Evolutionary conservation across 1,284 basidiomycete species (phyloP).

Genomic region (Trichosporon coremiiforme): DNA sequence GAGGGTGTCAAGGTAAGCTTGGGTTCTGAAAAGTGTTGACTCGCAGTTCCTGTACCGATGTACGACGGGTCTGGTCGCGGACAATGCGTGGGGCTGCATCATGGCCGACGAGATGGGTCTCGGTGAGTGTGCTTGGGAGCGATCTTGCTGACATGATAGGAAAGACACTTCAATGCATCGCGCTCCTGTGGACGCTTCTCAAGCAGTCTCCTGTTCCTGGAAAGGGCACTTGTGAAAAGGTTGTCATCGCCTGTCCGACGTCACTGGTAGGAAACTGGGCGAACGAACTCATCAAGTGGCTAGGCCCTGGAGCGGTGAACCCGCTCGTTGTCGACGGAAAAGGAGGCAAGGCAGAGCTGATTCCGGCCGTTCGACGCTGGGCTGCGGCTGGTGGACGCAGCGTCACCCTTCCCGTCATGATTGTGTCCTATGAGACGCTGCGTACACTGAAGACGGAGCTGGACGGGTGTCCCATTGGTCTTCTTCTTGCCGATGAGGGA

Average conservation of each 20-base stretch:
- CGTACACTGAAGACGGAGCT: constrained; percentile 77
- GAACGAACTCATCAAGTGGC: constrained; percentile 95
- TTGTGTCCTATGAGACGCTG: constrained; percentile 97
- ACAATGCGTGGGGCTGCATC: constrained; percentile 94
- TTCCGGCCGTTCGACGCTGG: constrained; percentile 81
- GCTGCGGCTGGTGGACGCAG: constrained; percentile 77
- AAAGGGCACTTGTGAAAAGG: constrained; percentile 91
- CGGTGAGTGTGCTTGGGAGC: constrained; percentile 56
- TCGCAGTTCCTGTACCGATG: constrained; percentile 85
- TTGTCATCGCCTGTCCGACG: constrained; percentile 95
- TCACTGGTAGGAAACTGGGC: constrained; percentile 98
- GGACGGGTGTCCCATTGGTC: constrained; percentile 77
- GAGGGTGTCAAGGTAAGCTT: constrained; percentile 88
- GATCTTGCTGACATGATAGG: constrained; percentile 40
- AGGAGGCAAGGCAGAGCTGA: constrained; percentile 76
- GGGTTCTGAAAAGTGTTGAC: constrained; percentile 27
- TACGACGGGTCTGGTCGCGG: constrained; percentile 87
- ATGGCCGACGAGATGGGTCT: constrained; percentile 99
- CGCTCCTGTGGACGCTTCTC: constrained; percentile 93
- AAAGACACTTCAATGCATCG: constrained; percentile 95
- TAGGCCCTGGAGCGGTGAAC: constrained; percentile 78
- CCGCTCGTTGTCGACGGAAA: constrained; percentile 87
- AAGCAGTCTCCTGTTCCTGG: constrained; percentile 90
- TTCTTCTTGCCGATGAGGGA: constrained; percentile 94
- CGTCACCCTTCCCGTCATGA: constrained; percentile 73